These are phyloP conservation scores for Postia placenta DNA, from an alignment of 768 basidiomycete species.

Conservation along the genomic window DNA sequence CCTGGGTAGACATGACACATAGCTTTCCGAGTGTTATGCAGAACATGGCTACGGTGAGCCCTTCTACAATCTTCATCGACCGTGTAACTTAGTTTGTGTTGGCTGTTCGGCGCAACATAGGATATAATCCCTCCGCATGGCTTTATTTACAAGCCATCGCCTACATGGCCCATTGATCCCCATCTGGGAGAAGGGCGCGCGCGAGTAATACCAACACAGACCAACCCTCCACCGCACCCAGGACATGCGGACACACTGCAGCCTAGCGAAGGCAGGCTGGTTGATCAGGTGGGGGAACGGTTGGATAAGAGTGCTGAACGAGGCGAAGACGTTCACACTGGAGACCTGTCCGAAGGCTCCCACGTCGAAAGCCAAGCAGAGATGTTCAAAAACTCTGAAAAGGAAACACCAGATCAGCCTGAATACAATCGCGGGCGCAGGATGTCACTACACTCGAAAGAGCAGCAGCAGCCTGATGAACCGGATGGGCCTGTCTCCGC, in stretches of 20 bases:
- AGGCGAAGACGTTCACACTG: slow-evolving; percentile 11
- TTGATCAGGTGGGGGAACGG: slow-evolving; percentile 12
- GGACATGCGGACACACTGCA: slow-evolving; percentile 44
- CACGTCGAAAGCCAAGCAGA: slow-evolving; percentile 10
- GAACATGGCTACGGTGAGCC: slow-evolving; percentile 54
- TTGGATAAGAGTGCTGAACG: slow-evolving; percentile 16
- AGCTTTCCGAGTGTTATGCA: slow-evolving; percentile 71
- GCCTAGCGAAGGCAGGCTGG: slow-evolving; percentile 26
- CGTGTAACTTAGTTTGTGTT: neutral
- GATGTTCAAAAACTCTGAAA: no score
- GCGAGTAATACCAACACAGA: slow-evolving; percentile 31
- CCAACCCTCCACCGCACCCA: slow-evolving; percentile 41
- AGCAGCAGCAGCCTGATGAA: neutral
- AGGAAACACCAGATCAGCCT: slow-evolving; percentile 6
- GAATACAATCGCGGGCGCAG: no score
- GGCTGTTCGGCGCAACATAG: slow-evolving; percentile 27
- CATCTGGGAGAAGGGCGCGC: slow-evolving; percentile 19
- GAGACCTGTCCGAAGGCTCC: slow-evolving; percentile 13
- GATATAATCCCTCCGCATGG: slow-evolving; percentile 65
- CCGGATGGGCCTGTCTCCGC: no score
- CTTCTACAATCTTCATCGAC: neutral
- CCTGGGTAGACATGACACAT: slow-evolving; percentile 85
- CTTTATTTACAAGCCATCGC: slow-evolving; percentile 54
- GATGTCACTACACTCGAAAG: neutral
- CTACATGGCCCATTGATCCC: slow-evolving; percentile 50